Base-by-base conservation (phyloP, 2,329 filamentous ascomycete species). In the Fusarium solani-melongenae region DNA sequence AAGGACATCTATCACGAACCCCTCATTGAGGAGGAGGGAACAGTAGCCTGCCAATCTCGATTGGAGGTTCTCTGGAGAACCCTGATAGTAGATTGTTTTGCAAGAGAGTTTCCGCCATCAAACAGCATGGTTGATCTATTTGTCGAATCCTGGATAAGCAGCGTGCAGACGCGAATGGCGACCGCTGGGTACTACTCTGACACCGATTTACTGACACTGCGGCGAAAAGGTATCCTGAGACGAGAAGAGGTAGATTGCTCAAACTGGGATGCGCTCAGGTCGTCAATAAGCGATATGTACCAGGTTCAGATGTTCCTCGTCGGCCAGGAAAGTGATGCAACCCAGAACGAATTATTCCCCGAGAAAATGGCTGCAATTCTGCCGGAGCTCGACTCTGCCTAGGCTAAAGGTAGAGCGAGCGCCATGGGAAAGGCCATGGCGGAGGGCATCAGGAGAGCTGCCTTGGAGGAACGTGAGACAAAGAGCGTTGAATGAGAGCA, bases 61-160 rank as follows among this genome's bases (percentile, higher is more conserved):
- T 17, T 29, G 44, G 44, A 49, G 15, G 44, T 49, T n/a, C 9
- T 49, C 5, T 49, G 44, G 22, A 49, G 44, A 8, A 49, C 44
- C 6, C 9, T 29, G 24, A 0, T 29, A 29, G 6, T 0, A 2
- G 5, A 29, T 11, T 1, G 2, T 2, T 2, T 17, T 29, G 15
- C 15, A 29, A 4, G 10, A 2, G 8, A 49, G 15, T 29, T 27
- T 3, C 44, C 44, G 0, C 22, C 44, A n/a, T 12, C 4, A 11
- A 29, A 17, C 11, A 12, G 5, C 22, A 29, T 5, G 5, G 22
- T n/a, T 1, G 9, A 11, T 9, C 7, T 20, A 6, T 2, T 49
- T 6, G 4, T 49, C 6, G 24, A 1, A 27, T 27, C 4, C 24
- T 27, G 24, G 24, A 27, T 1, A 27, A 27, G 24, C 1, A 27